phyloP scores from a whole-genome alignment of 306 rosid species.

The Casuarina cunninghamiana region DNA sequence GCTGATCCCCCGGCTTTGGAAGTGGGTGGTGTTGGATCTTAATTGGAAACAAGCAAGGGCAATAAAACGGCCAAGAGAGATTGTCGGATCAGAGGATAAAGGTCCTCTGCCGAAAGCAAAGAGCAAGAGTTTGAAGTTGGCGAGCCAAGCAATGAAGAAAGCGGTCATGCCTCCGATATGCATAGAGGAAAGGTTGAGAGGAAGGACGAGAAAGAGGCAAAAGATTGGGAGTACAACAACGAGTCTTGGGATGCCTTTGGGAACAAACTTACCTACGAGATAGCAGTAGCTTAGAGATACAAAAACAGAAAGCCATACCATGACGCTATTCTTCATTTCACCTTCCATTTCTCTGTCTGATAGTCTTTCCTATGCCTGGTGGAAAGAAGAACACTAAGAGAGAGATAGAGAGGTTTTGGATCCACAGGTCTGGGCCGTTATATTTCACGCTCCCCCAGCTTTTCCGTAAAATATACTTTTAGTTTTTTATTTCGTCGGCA shows the following conservation, averaged over 20 bases:
- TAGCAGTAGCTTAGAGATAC: conserved; percentile 37
- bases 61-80: background rate
- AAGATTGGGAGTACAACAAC: conserved; percentile 26
- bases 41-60: conserved; percentile 8
- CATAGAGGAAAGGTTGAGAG: conserved; percentile 30
- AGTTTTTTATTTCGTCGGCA: no score
- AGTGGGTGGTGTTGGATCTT: conserved; percentile 6
- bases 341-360: conserved; percentile 21
- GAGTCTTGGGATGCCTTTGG: conserved; percentile 29
- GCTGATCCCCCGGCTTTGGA: background rate
- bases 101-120: conserved; percentile 42
- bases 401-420: no score
- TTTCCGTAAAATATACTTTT: no score
- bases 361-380: no score
- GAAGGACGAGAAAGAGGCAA: conserved; percentile 33
- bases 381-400: no score
- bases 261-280: conserved; percentile 24
- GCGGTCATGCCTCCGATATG: conserved; percentile 30
- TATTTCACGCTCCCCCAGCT: no score
- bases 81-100: conserved; percentile 6
- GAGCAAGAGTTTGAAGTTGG: conserved; percentile 50
- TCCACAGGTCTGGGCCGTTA: no score
- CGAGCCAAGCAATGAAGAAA: conserved; percentile 48
- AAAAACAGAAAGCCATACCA: conserved; percentile 25
- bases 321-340: conserved; percentile 33